Evolutionary conservation across 2,329 filamentous ascomycete species (phyloP).

Genomic region (Colletotrichum tropicale): DNA sequence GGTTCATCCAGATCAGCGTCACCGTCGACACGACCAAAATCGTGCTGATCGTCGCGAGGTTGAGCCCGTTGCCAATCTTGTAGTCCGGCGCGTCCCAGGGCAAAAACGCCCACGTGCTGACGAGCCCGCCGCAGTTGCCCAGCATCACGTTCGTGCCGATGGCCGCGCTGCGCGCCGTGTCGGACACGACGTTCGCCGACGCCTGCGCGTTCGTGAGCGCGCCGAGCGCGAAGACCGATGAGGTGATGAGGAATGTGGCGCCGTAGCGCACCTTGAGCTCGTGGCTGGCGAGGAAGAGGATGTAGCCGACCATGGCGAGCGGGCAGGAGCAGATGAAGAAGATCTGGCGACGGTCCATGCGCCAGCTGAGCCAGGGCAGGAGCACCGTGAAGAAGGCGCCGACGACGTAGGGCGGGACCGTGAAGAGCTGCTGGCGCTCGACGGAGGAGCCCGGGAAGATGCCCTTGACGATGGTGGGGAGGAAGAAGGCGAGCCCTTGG

Average conservation of each 20-base stretch:
- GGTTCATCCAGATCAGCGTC: constrained; percentile 64
- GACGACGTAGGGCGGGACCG: constrained; percentile 68
- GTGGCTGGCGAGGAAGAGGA: constrained; percentile 64
- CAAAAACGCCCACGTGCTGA: constrained; percentile 60
- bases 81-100: constrained; percentile 68
- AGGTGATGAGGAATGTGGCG: constrained; percentile 67
- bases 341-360: constrained; percentile 56
- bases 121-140: constrained; percentile 61
- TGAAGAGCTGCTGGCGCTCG: constrained; percentile 67
- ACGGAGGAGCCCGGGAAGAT: constrained; percentile 65
- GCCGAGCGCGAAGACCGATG: constrained; percentile 64
- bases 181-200: constrained; percentile 68
- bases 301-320: constrained; percentile 66
- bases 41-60: constrained; percentile 64
- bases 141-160: constrained; percentile 68
- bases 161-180: constrained; percentile 66
- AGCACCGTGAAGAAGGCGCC: constrained; percentile 65
- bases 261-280: constrained; percentile 58
- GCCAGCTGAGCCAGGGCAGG: constrained; percentile 62
- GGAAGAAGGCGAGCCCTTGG: constrained; percentile 70
- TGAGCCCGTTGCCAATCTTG: constrained; percentile 73
- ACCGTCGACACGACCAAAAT: constrained; percentile 55
- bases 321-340: constrained; percentile 61
- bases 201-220: constrained; percentile 67
- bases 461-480: constrained; percentile 66